Base-by-base conservation (phyloP, 805 yeast species). In the Suhomyces vadensis region DNA sequence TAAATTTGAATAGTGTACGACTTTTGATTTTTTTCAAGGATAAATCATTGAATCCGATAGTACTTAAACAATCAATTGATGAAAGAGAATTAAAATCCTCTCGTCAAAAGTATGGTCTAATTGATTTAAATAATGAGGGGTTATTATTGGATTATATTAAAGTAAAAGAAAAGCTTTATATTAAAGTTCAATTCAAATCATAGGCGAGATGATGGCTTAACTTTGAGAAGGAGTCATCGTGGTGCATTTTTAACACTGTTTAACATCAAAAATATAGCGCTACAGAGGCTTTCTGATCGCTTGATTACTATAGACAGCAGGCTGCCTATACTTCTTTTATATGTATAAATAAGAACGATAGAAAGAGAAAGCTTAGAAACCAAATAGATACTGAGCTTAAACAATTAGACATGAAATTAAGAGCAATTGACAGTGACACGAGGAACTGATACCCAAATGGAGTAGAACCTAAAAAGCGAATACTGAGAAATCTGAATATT, bases 81-180 rank as follows among this genome's bases (percentile, higher is more conserved):
- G 51, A 38, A 6, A 24, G 27, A 10, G 33, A 37, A 13, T 27
- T 11, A n/a, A 22, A 19, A n/a, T 26, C 40, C 8, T 26, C 22
- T 13, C 21, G 19, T 16, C 36, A 27, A 36, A 33, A 31, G 33
- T 33, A 23, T 24, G 11, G 13, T 20, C 9, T 31, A 10, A 23
- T 44, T 5, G 46, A 39, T 4, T 38, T 39, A 16, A 42, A 37
- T 17, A 46, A 44, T 23, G 44, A 51, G 14, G 53, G 46, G 4
- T 42, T 57, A 21, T 41, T 56, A 21, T 44, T 55, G 50, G 65
- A 61, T 39, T 61, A 61, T 39, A 46, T 63, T 17, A 46, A 43
- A 44, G 38, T 46, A 20, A 56, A 55, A 46, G 50, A 48, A 23
- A 56, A 51, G 40, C 45, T 62, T 9, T 60, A 52, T 37, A 43